Percentiles rank a stretch among this genome's conserved stretches.
These are phyloP conservation scores for Syncephalastrum sp. DNA, from an alignment of 371 early-diverging fungal species.

Conservation along the genomic window DNA sequence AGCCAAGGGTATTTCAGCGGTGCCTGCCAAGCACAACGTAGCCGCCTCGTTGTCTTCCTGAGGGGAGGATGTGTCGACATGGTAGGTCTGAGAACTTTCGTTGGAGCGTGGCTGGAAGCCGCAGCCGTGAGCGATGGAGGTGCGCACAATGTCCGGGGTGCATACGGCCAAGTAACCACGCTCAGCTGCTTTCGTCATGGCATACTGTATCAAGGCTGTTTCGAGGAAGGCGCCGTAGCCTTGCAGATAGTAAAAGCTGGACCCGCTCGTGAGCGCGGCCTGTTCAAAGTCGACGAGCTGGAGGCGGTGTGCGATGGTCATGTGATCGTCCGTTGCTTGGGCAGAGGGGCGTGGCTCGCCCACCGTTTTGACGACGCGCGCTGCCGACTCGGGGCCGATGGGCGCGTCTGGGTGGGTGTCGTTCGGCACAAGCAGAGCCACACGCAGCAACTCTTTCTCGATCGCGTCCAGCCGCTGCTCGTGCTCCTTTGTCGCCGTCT, in stretches of 20 bases:
- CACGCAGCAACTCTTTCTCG: constrained; percentile 32
- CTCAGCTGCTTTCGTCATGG: constrained; percentile 70
- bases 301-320: constrained; percentile 59
- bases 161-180: constrained; percentile 77
- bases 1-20: constrained; percentile 92
- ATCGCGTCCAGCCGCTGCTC: constrained; percentile 43
- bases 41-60: constrained; percentile 26
- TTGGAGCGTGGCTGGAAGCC: constrained; percentile 83
- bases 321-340: constrained; percentile 60
- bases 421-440: constrained; percentile 70
- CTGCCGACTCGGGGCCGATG: constrained; percentile 66
- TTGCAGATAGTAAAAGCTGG: constrained; percentile 85
- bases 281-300: constrained; percentile 84
- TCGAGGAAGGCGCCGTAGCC: constrained; percentile 86
- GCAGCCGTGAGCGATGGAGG: constrained; percentile 82
- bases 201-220: constrained; percentile 83
- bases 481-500: constrained; percentile 12
- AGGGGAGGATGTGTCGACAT: constrained; percentile 56
- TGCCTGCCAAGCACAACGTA: constrained; percentile 79
- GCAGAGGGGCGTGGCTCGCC: constrained; percentile 30
- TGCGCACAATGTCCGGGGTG: constrained; percentile 85
- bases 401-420: constrained; percentile 66
- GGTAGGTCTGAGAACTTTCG: constrained; percentile 85
- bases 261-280: constrained; percentile 82
- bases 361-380: constrained; percentile 48